These are phyloP conservation scores for Annona squamosa DNA, from an alignment of 164 flowering plant species.

Conservation along the genomic window DNA sequence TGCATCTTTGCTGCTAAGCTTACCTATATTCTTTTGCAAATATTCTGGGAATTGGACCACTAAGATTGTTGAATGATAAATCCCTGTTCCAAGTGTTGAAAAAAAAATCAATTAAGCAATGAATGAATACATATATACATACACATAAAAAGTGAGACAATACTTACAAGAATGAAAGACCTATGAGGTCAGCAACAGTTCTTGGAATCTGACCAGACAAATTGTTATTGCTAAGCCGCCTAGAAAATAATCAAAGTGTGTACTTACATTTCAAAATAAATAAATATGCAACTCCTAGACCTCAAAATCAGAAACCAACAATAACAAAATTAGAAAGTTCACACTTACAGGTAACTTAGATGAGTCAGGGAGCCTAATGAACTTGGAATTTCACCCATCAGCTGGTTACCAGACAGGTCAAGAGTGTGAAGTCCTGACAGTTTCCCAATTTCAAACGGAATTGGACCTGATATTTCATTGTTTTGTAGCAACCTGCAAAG, in stretches of 20 bases:
- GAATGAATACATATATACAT: not conserved
- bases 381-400: constrained; percentile 73
- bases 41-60: constrained; percentile 77
- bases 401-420: constrained; percentile 81
- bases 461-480: constrained; percentile 62
- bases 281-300: not conserved
- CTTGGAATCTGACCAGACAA: constrained; percentile 72
- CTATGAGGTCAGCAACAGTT: constrained; percentile 63
- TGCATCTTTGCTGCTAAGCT: constrained; percentile 8
- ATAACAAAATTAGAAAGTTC: not conserved
- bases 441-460: constrained; percentile 79
- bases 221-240: constrained; percentile 75
- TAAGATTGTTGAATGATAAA: constrained; percentile 83
- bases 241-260: constrained; percentile 27
- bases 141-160: constrained; percentile 8
- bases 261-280: constrained; percentile 8
- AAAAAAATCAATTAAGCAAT: not conserved
- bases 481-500: constrained; percentile 78
- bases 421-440: constrained; percentile 69
- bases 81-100: constrained; percentile 45
- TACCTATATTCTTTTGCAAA: constrained; percentile 85
- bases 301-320: not conserved
- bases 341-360: constrained; percentile 79
- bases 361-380: constrained; percentile 64
- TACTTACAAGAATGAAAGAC: constrained; percentile 91